These are phyloP conservation scores for Zygoascus sp. DNA, from an alignment of 1,139 yeast genomes.

Conservation along the genomic window DNA sequence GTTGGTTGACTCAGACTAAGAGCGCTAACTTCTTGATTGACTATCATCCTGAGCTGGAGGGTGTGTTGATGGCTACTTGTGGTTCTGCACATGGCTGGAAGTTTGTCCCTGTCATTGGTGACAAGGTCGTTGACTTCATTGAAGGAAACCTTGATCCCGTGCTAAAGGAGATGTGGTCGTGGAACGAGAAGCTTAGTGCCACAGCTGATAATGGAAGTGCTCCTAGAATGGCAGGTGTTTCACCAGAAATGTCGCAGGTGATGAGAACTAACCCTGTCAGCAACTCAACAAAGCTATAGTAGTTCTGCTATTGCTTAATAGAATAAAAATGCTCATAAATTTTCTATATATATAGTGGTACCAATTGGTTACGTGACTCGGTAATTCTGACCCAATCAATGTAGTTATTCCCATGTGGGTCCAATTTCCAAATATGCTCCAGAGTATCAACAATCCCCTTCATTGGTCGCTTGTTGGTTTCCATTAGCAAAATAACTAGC, in stretches of 20 bases:
- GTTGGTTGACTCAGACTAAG: slow-evolving; percentile 17
- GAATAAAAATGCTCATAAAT: neutral
- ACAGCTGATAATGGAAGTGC: slow-evolving; percentile 13
- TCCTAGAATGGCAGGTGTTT: slow-evolving; percentile 11
- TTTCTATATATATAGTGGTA: neutral
- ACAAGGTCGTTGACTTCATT: slow-evolving; percentile 14
- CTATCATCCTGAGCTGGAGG: slow-evolving; percentile 10
- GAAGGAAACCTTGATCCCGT: slow-evolving; percentile 12
- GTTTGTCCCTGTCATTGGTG: slow-evolving; percentile 16
- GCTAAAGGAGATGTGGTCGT: slow-evolving; percentile 13
- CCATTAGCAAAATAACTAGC: neutral
- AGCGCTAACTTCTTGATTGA: slow-evolving; percentile 16
- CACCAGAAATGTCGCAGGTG: slow-evolving; percentile 11
- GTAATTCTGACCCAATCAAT: neutral
- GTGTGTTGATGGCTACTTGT: slow-evolving; percentile 15
- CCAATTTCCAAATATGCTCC: neutral
- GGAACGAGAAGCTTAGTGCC: slow-evolving; percentile 11
- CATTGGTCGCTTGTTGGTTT: neutral
- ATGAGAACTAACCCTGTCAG: slow-evolving; percentile 2
- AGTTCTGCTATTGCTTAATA: neutral
- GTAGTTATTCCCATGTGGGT: neutral
- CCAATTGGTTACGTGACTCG: neutral
- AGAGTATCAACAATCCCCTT: neutral
- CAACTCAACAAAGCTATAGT: neutral
- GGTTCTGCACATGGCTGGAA: slow-evolving; percentile 18